Evolutionary conservation across 148 eudicot genomes (phyloP), one percentile per base, ranked within the genome.

Genomic region (Diospyros kaki): DNA sequence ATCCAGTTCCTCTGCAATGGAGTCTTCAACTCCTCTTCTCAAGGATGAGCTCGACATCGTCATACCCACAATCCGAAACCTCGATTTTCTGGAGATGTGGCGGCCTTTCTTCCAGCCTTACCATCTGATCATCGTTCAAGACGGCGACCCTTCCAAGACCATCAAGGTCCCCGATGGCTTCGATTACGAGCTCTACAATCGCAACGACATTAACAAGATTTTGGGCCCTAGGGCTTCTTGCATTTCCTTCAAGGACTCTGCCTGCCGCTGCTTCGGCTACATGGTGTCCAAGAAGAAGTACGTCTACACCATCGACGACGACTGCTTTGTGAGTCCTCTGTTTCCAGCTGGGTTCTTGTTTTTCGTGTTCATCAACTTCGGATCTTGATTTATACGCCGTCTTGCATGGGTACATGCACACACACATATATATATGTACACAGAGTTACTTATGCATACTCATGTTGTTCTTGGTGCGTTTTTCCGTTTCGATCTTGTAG

Each of bases 211-310:
- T 55, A 89, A 87, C 58, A 77, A 60, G 64, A 82, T 89, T 58
- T 46, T 89, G 81, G 93, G 93, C 12, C 89, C 90, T 6, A 89
- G 68, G 68, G 89, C 93, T 59, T 81, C 74, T 43, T 89, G 93
- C 75, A 89, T 89, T 18, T 88, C 93, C 1, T 89, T 89, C 73
- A 89, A 89, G 75, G 90, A 89, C 61, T 89, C 93, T 9, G 93
- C 90, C 66, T 89, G 93, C 39, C 75, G 93, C 2, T 85, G 90
- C 66, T 83, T 87, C 54, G 92, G 89, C 1, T 84, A 86, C 71
- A 86, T 88, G 92, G 89, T 88, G 18, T 88, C 92, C 61, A 88
- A 82, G 81, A 84, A 86, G 86, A 88, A 86, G 80, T 88, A 88
- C 46, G 83, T 88, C 68, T 89, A 60, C 83, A 89, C 93, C 77